Evolutionary conservation across 2,329 filamentous ascomycete species (phyloP), one percentile per base, ranked within the genome.

Genomic region (Exophiala dermatitidis): DNA sequence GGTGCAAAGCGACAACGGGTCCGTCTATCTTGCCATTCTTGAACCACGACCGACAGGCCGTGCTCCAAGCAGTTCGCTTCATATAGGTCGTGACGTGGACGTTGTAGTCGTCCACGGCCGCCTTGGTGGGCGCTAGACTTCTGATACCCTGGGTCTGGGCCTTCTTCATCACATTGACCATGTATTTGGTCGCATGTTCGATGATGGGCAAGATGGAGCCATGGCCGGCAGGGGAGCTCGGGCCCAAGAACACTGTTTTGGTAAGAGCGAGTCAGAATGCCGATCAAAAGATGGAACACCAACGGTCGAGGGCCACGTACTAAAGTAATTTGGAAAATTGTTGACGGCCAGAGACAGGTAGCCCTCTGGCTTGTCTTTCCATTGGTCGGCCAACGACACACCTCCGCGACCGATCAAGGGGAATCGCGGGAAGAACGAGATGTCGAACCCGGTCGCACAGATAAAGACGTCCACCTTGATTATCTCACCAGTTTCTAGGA

Each of bases 21-120:
- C 56, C 56, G n/a, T 43, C 64, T 62, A 46, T 65, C 53, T 53
- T 41, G 1, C 55, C 55, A 32, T 56, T 52, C 72, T 73, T 63
- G 50, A 75, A 76, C 71, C 72, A 74, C 6, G 58, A 63, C 4
- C 72, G 66, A 49, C 74, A 75, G 3, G 68, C 64, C 12, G 69
- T 33, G 19, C 54, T 36, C 1, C 58, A 60, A 3, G 53, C 47
- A 4, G 55, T 59, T 8, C 69, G 64, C 48, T 68, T 58, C 46
- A 72, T 60, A 60, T 71, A 72, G 8, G 68, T 58, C 59, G 71
- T 67, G 2, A 68, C 66, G 57, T 73, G 71, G 44, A 67, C 65
- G 5, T 63, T 61, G 57, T 72, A 70, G 38, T 67, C 62, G 30
- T 58, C 38, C 3, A 59, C 56, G 9, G 66, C 62, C 30, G 60